Evolutionary conservation across 164 flowering plant species (phyloP), one percentile per base, ranked within the genome.

Genomic region (Berberis vulgaris): DNA sequence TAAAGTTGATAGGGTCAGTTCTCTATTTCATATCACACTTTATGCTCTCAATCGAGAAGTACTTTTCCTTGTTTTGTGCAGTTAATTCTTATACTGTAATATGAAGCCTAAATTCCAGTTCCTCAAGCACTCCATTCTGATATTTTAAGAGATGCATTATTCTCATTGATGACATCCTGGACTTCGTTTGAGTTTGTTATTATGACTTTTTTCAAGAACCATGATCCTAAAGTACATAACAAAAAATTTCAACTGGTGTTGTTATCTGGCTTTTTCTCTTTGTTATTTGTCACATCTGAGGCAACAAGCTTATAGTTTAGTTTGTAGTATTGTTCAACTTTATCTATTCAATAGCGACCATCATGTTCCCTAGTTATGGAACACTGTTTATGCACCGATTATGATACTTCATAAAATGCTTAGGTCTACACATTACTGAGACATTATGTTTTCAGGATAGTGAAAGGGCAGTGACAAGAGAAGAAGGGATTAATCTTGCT

Each of bases 391-490:
- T 52, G 13, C 10, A 12, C n/a, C 11, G n/a, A 26, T 10, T 9
- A 52, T 41, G 6, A 7, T 57, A 8, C 10, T 57, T 41, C 12
- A 42, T 11, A 12, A 26, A 39, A 45, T 39, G 41, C 40, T 65
- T 44, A 26, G 40, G 2, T 9, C 10, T 26, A 52, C 59, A 45
- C 45, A 38, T 40, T 53, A 52, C 39, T 45, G 43, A 45, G 6
- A 13, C 62, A 42, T 49, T 7, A 7, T 54, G 1, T 60, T 65
- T 45, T 38, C 69, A 71, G 74, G 74, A 71, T 38, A 47, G 54
- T 61, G 95, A 87, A 65, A 83, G 92, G 70, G 85, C 57, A 68
- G 95, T 90, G 7, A 87, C 80, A 43, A 84, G 88, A 79, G 89
- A 87, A 67, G 95, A 90, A 60, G 97, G 97, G 13, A 49, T 78